These are phyloP conservation scores for Cadophora sp. DNA, from an alignment of 2,329 filamentous ascomycete species.

Conservation along the genomic window DNA sequence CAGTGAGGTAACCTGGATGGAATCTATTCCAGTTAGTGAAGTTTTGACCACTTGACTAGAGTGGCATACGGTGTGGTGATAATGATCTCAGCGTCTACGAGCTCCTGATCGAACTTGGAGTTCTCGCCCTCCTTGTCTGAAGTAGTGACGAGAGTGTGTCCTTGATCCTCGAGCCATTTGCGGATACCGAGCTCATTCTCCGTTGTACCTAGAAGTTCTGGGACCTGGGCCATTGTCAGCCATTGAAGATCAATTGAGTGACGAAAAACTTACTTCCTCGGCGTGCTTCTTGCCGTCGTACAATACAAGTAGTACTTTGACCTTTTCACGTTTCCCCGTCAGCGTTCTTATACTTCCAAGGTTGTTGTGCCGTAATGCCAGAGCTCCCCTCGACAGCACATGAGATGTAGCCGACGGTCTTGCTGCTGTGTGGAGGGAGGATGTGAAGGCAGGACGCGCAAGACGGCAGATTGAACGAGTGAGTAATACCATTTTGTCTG, in stretches of 20 bases:
- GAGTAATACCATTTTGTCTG: constrained; percentile 56
- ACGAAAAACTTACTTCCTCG: constrained; percentile 62
- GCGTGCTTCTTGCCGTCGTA: constrained; percentile 92
- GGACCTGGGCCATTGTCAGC: constrained; percentile 57
- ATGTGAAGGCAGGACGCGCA: constrained; percentile 34
- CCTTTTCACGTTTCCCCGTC: constrained; percentile 59
- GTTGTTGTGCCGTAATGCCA: constrained; percentile 30
- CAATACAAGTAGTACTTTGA: constrained; percentile 92
- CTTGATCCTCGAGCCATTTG: constrained; percentile 97
- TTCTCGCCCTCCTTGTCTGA: constrained; percentile 96
- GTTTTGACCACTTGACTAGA: constrained; percentile 4
- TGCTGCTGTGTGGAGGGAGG: constrained; percentile 32
- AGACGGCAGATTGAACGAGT: constrained; percentile 42
- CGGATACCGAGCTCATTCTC: constrained; percentile 98
- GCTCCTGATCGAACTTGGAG: constrained; percentile 93
- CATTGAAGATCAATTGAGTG: constrained; percentile 22
- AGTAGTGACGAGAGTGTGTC: constrained; percentile 95
- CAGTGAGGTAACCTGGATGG: constrained; percentile 97
- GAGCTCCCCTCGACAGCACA: constrained; percentile 33
- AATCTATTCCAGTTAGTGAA: constrained; percentile 63
- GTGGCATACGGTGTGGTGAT: constrained; percentile 88
- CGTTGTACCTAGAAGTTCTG: constrained; percentile 82
- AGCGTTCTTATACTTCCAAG: constrained; percentile 44
- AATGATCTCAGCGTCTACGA: constrained; percentile 97
- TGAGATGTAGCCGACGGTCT: constrained; percentile 32